phyloP scores from a whole-genome alignment of 352 stramenopile genomes.

The Plasmopara muralis region DNA sequence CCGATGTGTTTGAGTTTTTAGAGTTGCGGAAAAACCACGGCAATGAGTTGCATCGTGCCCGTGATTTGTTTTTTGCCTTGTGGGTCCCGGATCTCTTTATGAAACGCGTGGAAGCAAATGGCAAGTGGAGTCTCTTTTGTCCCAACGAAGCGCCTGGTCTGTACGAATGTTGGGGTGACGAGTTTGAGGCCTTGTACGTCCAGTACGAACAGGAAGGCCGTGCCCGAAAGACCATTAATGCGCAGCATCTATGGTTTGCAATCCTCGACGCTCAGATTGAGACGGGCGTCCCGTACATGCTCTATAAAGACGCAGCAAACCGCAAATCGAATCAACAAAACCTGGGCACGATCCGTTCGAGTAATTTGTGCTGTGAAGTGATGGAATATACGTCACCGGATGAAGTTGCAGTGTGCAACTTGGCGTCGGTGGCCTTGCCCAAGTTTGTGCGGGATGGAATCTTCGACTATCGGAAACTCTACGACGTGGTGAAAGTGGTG shows the following conservation, averaged over 20 bases:
- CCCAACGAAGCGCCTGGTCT: slow-evolving; percentile 96
- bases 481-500: slow-evolving; percentile 93
- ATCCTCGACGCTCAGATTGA: slow-evolving; percentile 99
- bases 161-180: slow-evolving; percentile 89
- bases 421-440: slow-evolving; percentile 95
- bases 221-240: slow-evolving; percentile 93
- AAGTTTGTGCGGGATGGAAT: slow-evolving; percentile 88
- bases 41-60: slow-evolving; percentile 94
- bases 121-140: slow-evolving; percentile 97
- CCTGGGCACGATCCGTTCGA: slow-evolving; percentile 98
- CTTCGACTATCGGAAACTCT: slow-evolving; percentile 97
- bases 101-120: slow-evolving; percentile 96
- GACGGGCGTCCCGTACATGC: slow-evolving; percentile 99
- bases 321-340: slow-evolving; percentile 99
- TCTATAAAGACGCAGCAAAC: slow-evolving; percentile 99
- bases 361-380: slow-evolving; percentile 99
- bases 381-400: slow-evolving; percentile 97
- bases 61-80: slow-evolving; percentile 98
- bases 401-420: slow-evolving; percentile 98
- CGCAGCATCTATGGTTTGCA: slow-evolving; percentile 97
- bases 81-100: slow-evolving; percentile 99
- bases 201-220: slow-evolving; percentile 95
- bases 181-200: slow-evolving; percentile 95
- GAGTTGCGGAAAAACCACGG: slow-evolving; percentile 99
- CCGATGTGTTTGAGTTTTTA: slow-evolving; percentile 98